These are phyloP conservation scores for Durio zibethinus DNA, from an alignment of 345 rosid genomes.

Conservation along the genomic window DNA sequence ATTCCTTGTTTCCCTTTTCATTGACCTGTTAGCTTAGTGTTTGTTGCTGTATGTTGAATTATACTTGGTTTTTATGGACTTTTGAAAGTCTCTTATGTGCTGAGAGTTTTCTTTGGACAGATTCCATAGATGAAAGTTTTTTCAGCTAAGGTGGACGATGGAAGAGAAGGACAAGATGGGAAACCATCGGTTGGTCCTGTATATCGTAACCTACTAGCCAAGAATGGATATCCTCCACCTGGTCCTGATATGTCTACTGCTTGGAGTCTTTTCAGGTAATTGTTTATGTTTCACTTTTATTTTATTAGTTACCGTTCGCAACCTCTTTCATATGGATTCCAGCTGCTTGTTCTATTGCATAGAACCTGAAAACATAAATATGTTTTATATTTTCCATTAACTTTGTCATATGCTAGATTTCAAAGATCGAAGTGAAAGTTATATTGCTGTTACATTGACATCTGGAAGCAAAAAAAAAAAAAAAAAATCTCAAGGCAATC, in stretches of 20 bases:
- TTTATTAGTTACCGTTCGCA: not conserved
- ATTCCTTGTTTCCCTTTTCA: not conserved
- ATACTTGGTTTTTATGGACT: not conserved
- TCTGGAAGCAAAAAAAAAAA: not conserved
- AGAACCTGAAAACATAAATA: not conserved
- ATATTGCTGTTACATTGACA: not conserved
- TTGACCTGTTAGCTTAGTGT: not conserved
- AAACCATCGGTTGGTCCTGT: conserved; percentile 83
- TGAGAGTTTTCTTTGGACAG: conserved; percentile 16
- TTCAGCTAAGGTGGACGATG: conserved; percentile 72
- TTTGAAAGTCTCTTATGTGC: not conserved
- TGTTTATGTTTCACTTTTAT: not conserved
- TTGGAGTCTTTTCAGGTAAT: conserved; percentile 88
- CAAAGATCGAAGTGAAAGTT: not conserved
- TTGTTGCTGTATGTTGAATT: not conserved
- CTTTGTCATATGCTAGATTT: not conserved
- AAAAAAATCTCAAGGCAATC: not conserved
- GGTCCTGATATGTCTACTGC: conserved; percentile 48
- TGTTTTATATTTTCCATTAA: not conserved
- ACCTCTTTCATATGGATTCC: not conserved
- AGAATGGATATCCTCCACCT: conserved; percentile 57
- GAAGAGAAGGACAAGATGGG: conserved; percentile 66
- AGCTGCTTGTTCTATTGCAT: not conserved
- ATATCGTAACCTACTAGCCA: conserved; percentile 66
- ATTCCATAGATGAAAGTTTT: conserved; percentile 37